Evolutionary conservation across 1,284 basidiomycete genomes (phyloP), one percentile per base, ranked within the genome.

Genomic region (Bjerkandera adusta): DNA sequence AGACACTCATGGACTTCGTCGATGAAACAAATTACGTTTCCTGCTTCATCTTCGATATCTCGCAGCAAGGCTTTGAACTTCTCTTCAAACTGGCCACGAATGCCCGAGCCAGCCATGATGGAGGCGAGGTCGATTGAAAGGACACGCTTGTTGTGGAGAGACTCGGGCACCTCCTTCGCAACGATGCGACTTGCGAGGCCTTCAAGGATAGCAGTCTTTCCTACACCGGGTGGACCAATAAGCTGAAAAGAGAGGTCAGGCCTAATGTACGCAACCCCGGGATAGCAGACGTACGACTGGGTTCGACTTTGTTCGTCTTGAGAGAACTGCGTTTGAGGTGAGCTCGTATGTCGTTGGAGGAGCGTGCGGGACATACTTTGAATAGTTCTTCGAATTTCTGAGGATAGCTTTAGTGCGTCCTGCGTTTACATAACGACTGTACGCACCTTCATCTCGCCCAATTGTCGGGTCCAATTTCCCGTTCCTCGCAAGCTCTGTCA

Each of bases 201-300:
- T 69, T 97, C 95, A 27, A 96, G 68, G 48, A 97, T 93, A 0
- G 94, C 92, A 0, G 94, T 96, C 68, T 96, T 96, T 0, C 92
- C 91, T 5, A 92, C 89, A 55, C 89, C 89, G 6, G 90, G 89
- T 16, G 83, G 83, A 4, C 86, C 86, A 48, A 89, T 87, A 29
- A 89, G 74, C 85, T 85, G 50, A 3, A 26, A 5, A 37, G n/a
- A 18, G 10, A 10, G 30, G 21, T 25, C 35, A 49, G 48, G n/a
- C 33, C 24, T 20, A 22, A 22, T 20, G 2, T 10, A 40, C 20
- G 35, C 20, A 38, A 21, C 24, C 2, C 15, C 20, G 30, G 1
- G 33, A 8, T n/a, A 4, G 13, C 37, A 3, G 21, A 48, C 76
- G 50, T 67, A 85, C 85, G 36, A 95, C 90, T 3, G 92, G 93